Evolutionary conservation across 129 eudicot species (phyloP).

Genomic region (Dittrichia graveolens): DNA sequence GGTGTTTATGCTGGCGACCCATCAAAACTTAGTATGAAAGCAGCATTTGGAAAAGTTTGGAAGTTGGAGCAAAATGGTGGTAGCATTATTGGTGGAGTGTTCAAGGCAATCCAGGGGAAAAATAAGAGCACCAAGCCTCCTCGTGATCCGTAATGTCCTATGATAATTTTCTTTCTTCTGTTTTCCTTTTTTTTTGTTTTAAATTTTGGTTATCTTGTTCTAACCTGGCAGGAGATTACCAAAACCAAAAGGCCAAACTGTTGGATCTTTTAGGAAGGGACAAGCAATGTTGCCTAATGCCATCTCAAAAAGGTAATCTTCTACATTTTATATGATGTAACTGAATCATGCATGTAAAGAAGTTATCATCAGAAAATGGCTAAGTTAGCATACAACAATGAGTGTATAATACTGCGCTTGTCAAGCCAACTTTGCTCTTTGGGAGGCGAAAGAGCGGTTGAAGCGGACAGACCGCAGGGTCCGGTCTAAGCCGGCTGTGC

Average conservation of each 20-base stretch:
- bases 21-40: conserved; percentile 89
- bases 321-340: background rate
- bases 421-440: too few species aligned
- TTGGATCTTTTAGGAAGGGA: conserved; percentile 92
- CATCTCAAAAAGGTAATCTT: conserved; percentile 61
- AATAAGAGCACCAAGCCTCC: conserved; percentile 55
- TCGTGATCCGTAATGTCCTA: conserved; percentile 79
- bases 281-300: conserved; percentile 78
- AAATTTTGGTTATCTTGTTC: background rate
- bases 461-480: too few species aligned
- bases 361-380: too few species aligned
- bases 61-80: conserved; percentile 89
- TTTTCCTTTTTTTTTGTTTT: conserved; percentile 14
- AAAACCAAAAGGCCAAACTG: conserved; percentile 93
- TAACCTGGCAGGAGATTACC: conserved; percentile 75
- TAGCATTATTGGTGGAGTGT: conserved; percentile 82
- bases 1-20: conserved; percentile 99
- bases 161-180: background rate
- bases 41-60: conserved; percentile 98
- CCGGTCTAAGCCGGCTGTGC: too few species aligned
- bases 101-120: conserved; percentile 70
- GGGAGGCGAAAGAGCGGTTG: too few species aligned
- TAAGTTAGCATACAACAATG: too few species aligned
- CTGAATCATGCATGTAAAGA: background rate
- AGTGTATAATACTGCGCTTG: conserved; percentile 26